Percentiles rank a stretch among this genome's conserved stretches.
phyloP scores from a whole-genome alignment of 441 rosid species.

The Mallotus repandus region DNA sequence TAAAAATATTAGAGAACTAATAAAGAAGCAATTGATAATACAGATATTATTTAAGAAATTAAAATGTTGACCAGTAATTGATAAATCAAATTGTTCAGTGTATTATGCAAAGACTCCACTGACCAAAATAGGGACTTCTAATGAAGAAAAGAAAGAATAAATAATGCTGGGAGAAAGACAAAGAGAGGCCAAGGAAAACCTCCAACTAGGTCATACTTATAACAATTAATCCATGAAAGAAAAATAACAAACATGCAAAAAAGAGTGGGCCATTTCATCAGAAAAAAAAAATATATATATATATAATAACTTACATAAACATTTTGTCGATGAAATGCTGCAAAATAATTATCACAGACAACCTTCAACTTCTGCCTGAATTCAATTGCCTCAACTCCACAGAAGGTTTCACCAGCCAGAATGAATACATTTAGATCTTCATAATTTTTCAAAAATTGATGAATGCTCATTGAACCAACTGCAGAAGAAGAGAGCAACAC shows the following conservation, averaged over 20 bases:
- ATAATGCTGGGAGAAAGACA: background rate
- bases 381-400: slow-evolving; percentile 89
- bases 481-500: slow-evolving; percentile 92
- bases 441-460: slow-evolving; percentile 88
- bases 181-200: background rate
- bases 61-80: background rate
- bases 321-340: slow-evolving; percentile 87
- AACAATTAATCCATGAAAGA: background rate
- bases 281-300: no score
- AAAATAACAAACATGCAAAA: background rate
- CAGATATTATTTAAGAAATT: background rate
- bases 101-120: background rate
- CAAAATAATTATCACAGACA: slow-evolving; percentile 81
- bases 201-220: background rate
- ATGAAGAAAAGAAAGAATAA: background rate
- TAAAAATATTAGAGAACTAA: background rate
- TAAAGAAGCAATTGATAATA: background rate
- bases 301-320: slow-evolving; percentile 56
- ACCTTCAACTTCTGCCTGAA: slow-evolving; percentile 93
- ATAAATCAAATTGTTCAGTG: background rate
- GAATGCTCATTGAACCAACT: slow-evolving; percentile 82
- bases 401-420: slow-evolving; percentile 97
- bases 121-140: background rate
- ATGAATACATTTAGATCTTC: slow-evolving; percentile 86
- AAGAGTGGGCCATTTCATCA: background rate